Base-by-base conservation (phyloP, 352 stramenopile species). In the Phytophthora agathidicida region DNA sequence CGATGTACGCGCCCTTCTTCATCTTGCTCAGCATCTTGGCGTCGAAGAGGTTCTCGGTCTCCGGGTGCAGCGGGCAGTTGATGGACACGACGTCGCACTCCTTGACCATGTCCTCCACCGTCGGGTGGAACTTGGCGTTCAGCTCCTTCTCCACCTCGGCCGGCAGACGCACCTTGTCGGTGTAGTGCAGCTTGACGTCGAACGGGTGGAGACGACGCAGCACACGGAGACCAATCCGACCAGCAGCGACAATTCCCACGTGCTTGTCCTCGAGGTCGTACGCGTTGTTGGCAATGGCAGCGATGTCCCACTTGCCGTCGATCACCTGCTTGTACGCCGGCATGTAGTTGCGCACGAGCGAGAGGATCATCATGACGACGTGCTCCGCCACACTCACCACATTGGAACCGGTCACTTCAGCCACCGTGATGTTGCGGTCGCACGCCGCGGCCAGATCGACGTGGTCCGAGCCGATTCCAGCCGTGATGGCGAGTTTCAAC, bases 31-130 rank as follows among this genome's bases (percentile, higher is more conserved):
- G 62, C 32, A 83, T 67, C 9, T 80, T 60, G 17, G 76, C 71
- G 50, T 85, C 75, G 54, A 96, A 86, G 27, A 96, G 58, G 47
- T 88, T 53, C 33, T 73, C 63, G 2, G 88, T 96, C 27, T 75
- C 48, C 38, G 72, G 62, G 11, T 77, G 89, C 45, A 96, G 63
- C n/a, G 88, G 68, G 50, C 73, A 85, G 59, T 94, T 73, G 28
- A 92, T 83, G 10, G 88, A 70, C 16, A 96, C 65, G 10, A 96
- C 79, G 65, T 95, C 85, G 60, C 79, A 90, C 26, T 75, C 46
- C 30, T 54, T 42, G 22, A 88, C 41, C 73, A 80, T 74, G 43
- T 74, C 60, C 53, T 79, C 68, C 4, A 80, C 55, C 2, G 37
- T 63, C 50, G 48, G 14, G 50, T 78, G 68, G 26, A 46, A 80